Evolutionary conservation across 257 asterid genomes (phyloP).

Genomic region (Rhazya stricta): DNA sequence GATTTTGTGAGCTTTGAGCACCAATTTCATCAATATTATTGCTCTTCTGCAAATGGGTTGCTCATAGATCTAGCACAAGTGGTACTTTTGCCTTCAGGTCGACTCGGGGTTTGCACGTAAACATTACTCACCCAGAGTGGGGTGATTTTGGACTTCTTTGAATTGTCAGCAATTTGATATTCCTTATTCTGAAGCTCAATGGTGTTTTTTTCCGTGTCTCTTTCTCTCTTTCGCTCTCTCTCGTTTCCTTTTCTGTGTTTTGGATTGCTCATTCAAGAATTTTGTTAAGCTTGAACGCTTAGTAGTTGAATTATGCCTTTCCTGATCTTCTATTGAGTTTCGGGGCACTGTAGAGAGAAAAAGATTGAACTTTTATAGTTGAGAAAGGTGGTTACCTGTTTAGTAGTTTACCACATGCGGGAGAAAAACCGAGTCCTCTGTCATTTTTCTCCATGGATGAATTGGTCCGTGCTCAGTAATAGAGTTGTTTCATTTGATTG

Average conservation of each 20-base stretch:
- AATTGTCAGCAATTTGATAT: neutral
- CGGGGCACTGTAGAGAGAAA: neutral
- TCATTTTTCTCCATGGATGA: neutral
- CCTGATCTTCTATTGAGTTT: neutral
- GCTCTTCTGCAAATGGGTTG: constrained; percentile 1
- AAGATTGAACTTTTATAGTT: neutral
- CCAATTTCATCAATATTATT: neutral
- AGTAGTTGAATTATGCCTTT: constrained; percentile 10
- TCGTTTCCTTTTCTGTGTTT: neutral
- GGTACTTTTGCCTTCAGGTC: neutral
- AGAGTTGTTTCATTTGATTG: neutral
- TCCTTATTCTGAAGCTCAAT: neutral
- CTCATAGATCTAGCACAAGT: constrained; percentile 16
- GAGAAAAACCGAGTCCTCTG: neutral
- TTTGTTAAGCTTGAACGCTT: neutral
- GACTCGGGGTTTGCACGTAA: neutral
- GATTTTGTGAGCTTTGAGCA: neutral
- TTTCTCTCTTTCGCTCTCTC: neutral
- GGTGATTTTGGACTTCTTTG: neutral
- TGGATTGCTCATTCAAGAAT: neutral
- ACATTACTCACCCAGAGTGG: neutral
- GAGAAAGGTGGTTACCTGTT: neutral
- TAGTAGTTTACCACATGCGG: neutral
- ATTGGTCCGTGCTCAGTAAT: neutral
- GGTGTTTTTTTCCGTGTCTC: neutral